Conservation (phyloP, 192 early-diverging fungal genomes). For the Entrophospora sp. region DNA sequence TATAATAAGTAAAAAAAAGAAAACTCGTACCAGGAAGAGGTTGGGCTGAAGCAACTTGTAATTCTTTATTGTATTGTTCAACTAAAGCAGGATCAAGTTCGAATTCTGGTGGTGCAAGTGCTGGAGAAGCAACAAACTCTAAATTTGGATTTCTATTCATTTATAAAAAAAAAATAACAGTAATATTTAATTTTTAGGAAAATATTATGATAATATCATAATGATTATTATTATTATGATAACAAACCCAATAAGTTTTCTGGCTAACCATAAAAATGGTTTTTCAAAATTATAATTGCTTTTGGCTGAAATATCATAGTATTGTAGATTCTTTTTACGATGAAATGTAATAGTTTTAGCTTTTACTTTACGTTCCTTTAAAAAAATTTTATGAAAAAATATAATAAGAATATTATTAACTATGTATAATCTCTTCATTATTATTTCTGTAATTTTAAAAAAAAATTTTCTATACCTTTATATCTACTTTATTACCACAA, state of each 20-base stretch:
- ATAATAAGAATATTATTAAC: background rate
- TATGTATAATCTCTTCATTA: background rate
- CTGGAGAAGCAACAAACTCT: conserved; percentile 96
- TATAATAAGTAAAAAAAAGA: background rate
- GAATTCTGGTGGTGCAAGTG: conserved; percentile 92
- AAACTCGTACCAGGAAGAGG: conserved; percentile 66
- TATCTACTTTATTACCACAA: conserved; percentile 99
- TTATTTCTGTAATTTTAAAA: too few relatives aligned
- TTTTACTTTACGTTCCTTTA: conserved; percentile 97
- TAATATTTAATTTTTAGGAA: background rate
- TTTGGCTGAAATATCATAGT: conserved; percentile 99
- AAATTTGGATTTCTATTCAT: conserved; percentile 86
- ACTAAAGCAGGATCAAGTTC: conserved; percentile 70
- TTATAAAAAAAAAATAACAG: too few relatives aligned
- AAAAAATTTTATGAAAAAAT: background rate
- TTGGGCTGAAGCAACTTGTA: conserved; percentile 64
- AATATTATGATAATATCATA: background rate
- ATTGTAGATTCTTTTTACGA: conserved; percentile 99
- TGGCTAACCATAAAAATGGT: conserved; percentile 99
- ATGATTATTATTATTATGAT: conserved; percentile 5
- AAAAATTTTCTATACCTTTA: too few relatives aligned
- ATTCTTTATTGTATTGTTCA: conserved; percentile 70
- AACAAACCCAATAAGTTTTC: conserved; percentile 79
- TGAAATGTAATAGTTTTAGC: conserved; percentile 99
- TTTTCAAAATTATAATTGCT: conserved; percentile 99